A percentile compares a stretch with the other conserved stretches of the same genome.
Evolutionary conservation across 352 stramenopile genomes (phyloP).

Genomic region (Pythium insidiosum): DNA sequence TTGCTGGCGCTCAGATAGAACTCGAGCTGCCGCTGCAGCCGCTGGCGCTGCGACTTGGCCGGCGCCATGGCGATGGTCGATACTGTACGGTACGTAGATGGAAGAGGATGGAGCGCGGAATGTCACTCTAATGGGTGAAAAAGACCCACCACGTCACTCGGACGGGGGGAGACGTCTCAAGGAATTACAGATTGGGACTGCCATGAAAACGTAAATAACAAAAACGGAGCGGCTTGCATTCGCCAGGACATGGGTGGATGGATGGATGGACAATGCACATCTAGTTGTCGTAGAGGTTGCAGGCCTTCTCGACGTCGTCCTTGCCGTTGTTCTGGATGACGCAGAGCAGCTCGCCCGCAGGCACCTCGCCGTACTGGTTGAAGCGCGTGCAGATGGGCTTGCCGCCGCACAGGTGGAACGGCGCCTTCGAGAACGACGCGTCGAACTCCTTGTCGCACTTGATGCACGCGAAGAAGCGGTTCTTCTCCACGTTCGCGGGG

Average conservation of each 20-base stretch:
- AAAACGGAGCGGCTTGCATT: no score
- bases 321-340: constrained; percentile 12
- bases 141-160: no score
- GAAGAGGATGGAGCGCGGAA: no score
- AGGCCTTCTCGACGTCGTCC: constrained; percentile 11
- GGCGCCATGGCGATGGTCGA: no score
- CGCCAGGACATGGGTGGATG: no score
- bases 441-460: constrained; percentile 5
- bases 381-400: constrained; percentile 19
- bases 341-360: constrained; percentile 14
- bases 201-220: no score
- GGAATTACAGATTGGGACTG: no score
- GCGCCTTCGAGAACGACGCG: constrained; percentile 1
- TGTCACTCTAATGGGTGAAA: no score
- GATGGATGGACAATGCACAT: no score
- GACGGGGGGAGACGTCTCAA: no score
- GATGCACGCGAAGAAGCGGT: constrained; percentile 10
- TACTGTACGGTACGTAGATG: no score
- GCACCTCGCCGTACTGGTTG: constrained; percentile 9
- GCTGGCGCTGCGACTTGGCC: constrained; percentile 61
- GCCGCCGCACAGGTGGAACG: constrained; percentile 13
- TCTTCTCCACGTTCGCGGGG: constrained; percentile 3
- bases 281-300: constrained; percentile 14
- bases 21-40: constrained; percentile 73
- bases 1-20: constrained; percentile 78